Percentiles rank a stretch among this genome's conserved stretches.
These are phyloP conservation scores for Phaeosphaeria sp. DNA, from an alignment of 2,329 filamentous ascomycete genomes.

Conservation along the genomic window DNA sequence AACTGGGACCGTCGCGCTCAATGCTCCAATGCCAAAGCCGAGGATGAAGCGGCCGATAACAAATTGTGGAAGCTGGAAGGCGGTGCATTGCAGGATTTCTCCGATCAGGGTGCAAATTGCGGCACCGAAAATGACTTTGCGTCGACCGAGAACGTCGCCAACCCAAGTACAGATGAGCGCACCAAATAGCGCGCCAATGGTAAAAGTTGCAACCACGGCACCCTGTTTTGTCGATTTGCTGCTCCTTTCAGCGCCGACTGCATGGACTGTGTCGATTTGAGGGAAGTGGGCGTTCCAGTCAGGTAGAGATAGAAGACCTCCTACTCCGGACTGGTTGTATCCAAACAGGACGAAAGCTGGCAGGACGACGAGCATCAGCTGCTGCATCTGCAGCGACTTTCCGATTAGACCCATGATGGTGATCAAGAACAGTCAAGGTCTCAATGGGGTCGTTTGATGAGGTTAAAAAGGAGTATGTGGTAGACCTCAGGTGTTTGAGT, in stretches of 20 bases:
- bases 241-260: constrained; percentile 51
- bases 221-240: constrained; percentile 56
- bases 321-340: constrained; percentile 61
- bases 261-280: constrained; percentile 56
- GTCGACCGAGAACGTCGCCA: constrained; percentile 55
- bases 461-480: neutral
- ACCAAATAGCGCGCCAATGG: constrained; percentile 56
- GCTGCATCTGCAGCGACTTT: constrained; percentile 36
- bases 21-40: constrained; percentile 53
- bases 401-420: constrained; percentile 27
- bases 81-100: constrained; percentile 52
- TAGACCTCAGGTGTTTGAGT: neutral
- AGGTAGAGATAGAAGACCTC: constrained; percentile 53
- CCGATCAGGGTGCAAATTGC: constrained; percentile 53
- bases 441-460: neutral
- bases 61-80: constrained; percentile 56
- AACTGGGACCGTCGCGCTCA: constrained; percentile 55
- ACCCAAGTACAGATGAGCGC: constrained; percentile 55
- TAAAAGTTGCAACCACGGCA: constrained; percentile 54
- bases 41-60: constrained; percentile 55
- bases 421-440: neutral
- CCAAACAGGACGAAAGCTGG: constrained; percentile 58
- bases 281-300: constrained; percentile 56
- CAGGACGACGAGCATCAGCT: constrained; percentile 48
- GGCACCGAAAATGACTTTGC: constrained; percentile 53